Percentiles rank a stretch among this genome's conserved stretches.
Conservation (phyloP, 129 eudicot genomes). For the Gnaphalium uliginosum region DNA sequence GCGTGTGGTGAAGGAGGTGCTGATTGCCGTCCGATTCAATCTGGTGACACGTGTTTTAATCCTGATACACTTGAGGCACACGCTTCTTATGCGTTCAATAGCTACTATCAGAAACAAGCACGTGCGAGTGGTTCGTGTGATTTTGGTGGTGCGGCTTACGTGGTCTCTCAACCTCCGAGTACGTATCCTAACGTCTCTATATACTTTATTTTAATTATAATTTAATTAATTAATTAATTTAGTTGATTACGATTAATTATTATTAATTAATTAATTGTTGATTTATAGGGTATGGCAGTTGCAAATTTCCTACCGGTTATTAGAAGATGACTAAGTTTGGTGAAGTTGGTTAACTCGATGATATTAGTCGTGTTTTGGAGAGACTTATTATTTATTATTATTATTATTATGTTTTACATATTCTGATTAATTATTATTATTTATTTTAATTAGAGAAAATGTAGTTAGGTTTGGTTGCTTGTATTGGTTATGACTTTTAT, state of each 20-base stretch:
- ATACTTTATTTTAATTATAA: background rate
- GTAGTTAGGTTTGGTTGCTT: constrained; percentile 32
- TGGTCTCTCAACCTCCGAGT: constrained; percentile 89
- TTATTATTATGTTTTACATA: background rate
- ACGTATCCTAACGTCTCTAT: constrained; percentile 24
- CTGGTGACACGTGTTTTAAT: constrained; percentile 72
- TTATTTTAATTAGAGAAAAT: background rate
- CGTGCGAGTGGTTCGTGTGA: constrained; percentile 76
- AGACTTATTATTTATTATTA: too few species aligned
- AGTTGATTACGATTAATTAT: background rate
- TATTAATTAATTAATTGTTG: background rate
- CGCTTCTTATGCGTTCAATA: constrained; percentile 91
- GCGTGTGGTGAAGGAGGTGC: constrained; percentile 93
- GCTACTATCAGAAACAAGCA: constrained; percentile 71
- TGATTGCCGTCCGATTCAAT: constrained; percentile 91
- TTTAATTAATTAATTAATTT: background rate
- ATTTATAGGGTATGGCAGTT: constrained; percentile 68
- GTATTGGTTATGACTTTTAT: constrained; percentile 26
- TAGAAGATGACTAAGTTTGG: constrained; percentile 29
- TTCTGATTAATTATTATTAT: background rate
- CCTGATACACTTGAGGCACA: constrained; percentile 76
- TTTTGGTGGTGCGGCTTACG: constrained; percentile 91
- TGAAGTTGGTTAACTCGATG: constrained; percentile 25
- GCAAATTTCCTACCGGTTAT: constrained; percentile 72
- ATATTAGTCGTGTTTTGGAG: constrained; percentile 11